Evolutionary conservation across 768 basidiomycete genomes (phyloP).

Genomic region (Phanerochaete carnosa): DNA sequence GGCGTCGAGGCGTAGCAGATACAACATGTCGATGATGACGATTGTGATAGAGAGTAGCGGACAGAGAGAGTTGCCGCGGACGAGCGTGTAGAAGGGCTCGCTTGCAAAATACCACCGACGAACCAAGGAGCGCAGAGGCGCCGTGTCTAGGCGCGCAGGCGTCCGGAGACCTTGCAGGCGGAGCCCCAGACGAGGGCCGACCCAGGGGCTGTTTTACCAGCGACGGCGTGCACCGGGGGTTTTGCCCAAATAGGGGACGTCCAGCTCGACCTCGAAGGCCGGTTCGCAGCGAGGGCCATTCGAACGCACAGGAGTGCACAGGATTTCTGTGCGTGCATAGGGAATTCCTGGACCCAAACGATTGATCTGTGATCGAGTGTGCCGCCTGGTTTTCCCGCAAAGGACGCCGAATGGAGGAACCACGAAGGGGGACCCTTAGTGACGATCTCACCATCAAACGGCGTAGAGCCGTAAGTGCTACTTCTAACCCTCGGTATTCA

Average conservation of each 20-base stretch:
- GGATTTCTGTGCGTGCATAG: conserved; percentile 2
- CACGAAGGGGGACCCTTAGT: conserved; percentile 21
- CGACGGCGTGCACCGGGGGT: not conserved
- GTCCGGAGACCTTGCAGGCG: not conserved
- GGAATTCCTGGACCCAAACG: conserved; percentile 8
- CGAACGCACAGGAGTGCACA: conserved; percentile 7
- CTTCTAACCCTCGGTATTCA: conserved; percentile 19
- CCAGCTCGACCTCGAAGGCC: not conserved
- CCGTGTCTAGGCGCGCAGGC: not conserved
- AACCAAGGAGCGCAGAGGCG: conserved; percentile 3
- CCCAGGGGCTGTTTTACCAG: not conserved
- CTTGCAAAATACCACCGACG: conserved; percentile 6
- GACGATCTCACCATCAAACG: conserved; percentile 25
- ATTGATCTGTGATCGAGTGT: conserved; percentile 20
- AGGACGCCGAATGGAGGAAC: conserved; percentile 3
- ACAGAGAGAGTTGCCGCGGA: conserved; percentile 1
- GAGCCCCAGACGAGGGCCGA: not conserved
- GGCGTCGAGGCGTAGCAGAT: not conserved
- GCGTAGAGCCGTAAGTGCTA: conserved; percentile 18
- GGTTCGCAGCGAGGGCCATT: not conserved
- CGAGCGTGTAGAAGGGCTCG: not conserved
- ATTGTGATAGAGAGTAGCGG: not conserved
- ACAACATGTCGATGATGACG: not conserved
- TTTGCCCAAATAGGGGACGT: not conserved
- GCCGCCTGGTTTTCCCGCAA: conserved; percentile 16